Percentiles rank a stretch among this genome's conserved stretches.
Evolutionary conservation across 2,329 filamentous ascomycete species (phyloP).

Genomic region (Lachnellula willkommii): DNA sequence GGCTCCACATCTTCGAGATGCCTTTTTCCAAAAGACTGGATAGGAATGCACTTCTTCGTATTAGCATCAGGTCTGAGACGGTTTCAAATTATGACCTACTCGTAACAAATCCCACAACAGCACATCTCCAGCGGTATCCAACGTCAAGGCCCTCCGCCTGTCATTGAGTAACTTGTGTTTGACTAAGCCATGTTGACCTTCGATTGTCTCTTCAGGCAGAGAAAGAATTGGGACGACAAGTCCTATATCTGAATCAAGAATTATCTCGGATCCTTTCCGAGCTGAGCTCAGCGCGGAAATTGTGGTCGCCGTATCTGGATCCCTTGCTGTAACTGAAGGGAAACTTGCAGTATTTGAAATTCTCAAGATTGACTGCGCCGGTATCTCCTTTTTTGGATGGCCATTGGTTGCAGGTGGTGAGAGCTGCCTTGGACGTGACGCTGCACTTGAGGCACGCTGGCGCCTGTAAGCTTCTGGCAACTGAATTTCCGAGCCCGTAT

Average conservation of each 20-base stretch:
- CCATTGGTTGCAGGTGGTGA: constrained; percentile 34
- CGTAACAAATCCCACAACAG: constrained; percentile 89
- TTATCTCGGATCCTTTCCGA: constrained; percentile 54
- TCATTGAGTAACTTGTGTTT: constrained; percentile 93
- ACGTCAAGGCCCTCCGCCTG: constrained; percentile 77
- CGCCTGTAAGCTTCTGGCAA: constrained; percentile 50
- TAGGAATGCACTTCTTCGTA: constrained; percentile 65
- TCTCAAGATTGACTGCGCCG: constrained; percentile 69
- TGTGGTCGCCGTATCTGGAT: constrained; percentile 51
- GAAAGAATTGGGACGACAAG: constrained; percentile 59
- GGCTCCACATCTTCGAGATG: constrained; percentile 89
- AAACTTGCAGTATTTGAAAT: constrained; percentile 81
- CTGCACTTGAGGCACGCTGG: constrained; percentile 43
- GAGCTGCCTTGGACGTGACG: constrained; percentile 35
- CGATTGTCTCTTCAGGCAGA: constrained; percentile 73
- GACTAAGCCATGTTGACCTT: constrained; percentile 90
- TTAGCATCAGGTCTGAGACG: constrained; percentile 22
- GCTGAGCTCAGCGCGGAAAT: constrained; percentile 41
- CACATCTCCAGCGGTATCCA: constrained; percentile 93
- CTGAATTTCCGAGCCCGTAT: constrained; percentile 68
- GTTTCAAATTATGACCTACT: constrained; percentile 42
- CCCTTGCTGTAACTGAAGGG: constrained; percentile 48
- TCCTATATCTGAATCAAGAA: constrained; percentile 44
- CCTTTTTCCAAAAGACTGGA: constrained; percentile 88
- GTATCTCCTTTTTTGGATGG: constrained; percentile 58